phyloP scores from a whole-genome alignment of 768 basidiomycete genomes.

The Agaricus blazei region DNA sequence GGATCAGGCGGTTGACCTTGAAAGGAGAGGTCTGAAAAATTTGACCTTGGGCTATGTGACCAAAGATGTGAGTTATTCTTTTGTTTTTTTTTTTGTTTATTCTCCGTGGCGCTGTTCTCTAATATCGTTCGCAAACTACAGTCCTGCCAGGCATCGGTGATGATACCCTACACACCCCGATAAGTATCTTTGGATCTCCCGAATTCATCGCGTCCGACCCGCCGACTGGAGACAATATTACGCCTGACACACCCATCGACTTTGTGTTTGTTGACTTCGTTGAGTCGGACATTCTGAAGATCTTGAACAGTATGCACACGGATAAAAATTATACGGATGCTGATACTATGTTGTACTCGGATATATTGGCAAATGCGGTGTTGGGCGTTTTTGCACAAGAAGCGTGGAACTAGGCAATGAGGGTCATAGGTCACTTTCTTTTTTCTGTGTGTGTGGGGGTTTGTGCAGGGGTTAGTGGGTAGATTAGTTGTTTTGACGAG shows the following conservation, averaged over 20 bases:
- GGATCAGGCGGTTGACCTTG: constrained; percentile 33
- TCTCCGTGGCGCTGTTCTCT: background rate
- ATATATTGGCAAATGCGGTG: constrained; percentile 42
- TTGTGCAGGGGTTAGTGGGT: background rate
- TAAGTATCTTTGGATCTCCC: constrained; percentile 50
- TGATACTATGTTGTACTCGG: constrained; percentile 54
- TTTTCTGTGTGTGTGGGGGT: background rate
- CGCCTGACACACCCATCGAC: constrained; percentile 52
- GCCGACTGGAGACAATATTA: constrained; percentile 32
- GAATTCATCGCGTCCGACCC: constrained; percentile 54
- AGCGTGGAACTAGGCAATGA: constrained; percentile 31
- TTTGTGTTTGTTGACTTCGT: constrained; percentile 77
- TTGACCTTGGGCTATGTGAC: constrained; percentile 77
- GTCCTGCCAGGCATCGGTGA: constrained; percentile 74
- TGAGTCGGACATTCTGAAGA: constrained; percentile 39
- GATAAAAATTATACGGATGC: constrained; percentile 40
- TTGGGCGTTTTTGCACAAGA: constrained; percentile 54
- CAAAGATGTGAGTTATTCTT: constrained; percentile 41
- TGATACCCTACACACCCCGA: constrained; percentile 59
- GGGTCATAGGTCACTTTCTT: too few species aligned
- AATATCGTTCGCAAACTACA: constrained; percentile 15
- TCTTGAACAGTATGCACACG: constrained; percentile 53
- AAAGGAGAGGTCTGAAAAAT: constrained; percentile 38
- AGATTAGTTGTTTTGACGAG: too few species aligned
- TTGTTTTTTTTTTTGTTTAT: background rate